These are phyloP conservation scores for Begonia peltatifolia DNA, from an alignment of 306 rosid genomes.

Conservation along the genomic window DNA sequence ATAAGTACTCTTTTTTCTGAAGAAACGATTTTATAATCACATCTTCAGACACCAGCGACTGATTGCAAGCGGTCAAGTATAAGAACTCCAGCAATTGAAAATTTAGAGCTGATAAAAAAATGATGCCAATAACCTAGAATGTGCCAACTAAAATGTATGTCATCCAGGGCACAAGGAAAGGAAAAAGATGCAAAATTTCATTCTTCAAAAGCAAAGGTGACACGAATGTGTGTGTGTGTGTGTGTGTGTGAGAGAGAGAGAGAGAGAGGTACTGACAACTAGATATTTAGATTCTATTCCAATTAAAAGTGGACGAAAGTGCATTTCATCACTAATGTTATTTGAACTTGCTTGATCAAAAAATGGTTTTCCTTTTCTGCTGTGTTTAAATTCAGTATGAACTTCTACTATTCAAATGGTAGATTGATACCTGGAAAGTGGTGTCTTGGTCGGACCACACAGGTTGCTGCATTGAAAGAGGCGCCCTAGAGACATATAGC, in stretches of 20 bases:
- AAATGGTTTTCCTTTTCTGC: not conserved
- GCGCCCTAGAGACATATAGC: constrained; percentile 44
- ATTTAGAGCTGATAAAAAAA: too few species aligned
- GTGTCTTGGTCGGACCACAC: constrained; percentile 79
- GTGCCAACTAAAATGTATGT: too few species aligned
- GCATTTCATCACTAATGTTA: not conserved
- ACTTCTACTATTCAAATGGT: not conserved
- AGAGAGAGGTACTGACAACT: not conserved
- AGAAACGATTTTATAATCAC: too few species aligned
- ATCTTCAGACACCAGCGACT: too few species aligned
- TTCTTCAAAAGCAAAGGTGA: too few species aligned
- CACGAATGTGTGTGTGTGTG: too few species aligned
- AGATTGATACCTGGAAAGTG: constrained; percentile 64
- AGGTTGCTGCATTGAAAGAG: constrained; percentile 70
- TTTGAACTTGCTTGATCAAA: not conserved
- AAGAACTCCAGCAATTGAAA: too few species aligned
- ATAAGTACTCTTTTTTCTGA: not conserved
- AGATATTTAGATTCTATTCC: too few species aligned
- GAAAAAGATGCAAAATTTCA: too few species aligned
- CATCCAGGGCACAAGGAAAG: too few species aligned
- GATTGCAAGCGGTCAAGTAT: too few species aligned
- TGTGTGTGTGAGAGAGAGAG: not conserved
- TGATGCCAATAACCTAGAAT: too few species aligned
- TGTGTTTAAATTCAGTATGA: not conserved
- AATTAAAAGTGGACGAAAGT: not conserved